A percentile compares a stretch with the other conserved stretches of the same genome.
phyloP scores from a whole-genome alignment of 768 basidiomycete genomes.

The Pleurotus salmoneostramineus region DNA sequence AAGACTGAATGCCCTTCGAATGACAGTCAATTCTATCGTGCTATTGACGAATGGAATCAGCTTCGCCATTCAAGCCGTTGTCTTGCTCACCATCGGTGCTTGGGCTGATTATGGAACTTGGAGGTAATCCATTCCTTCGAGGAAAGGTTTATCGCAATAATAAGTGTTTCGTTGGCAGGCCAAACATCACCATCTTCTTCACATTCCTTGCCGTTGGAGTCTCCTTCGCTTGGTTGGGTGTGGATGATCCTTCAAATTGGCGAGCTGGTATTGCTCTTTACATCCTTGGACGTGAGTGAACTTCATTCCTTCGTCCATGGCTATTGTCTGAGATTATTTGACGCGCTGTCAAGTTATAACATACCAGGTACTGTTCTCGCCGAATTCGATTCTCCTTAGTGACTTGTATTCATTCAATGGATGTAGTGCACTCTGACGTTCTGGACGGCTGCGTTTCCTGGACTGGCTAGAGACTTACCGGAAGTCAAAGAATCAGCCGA shows the following conservation, averaged over 20 bases:
- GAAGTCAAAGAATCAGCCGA: constrained; percentile 55
- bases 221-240: constrained; percentile 77
- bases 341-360: background rate
- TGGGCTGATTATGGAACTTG: constrained; percentile 84
- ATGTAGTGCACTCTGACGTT: constrained; percentile 65
- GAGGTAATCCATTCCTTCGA: constrained; percentile 38
- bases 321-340: too few species aligned
- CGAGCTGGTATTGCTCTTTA: constrained; percentile 57
- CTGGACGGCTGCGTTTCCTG: constrained; percentile 83
- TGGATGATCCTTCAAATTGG: constrained; percentile 63
- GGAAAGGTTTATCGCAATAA: constrained; percentile 1
- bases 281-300: constrained; percentile 54
- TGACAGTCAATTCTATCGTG: constrained; percentile 70
- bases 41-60: constrained; percentile 77
- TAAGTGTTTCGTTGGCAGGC: too few species aligned
- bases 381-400: background rate
- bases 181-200: constrained; percentile 75
- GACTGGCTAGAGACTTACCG: constrained; percentile 65
- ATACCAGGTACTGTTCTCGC: constrained; percentile 9
- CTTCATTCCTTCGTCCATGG: background rate
- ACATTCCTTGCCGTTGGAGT: constrained; percentile 62
- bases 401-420: background rate
- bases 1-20: background rate
- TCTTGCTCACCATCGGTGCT: constrained; percentile 64
- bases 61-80: constrained; percentile 69